These are phyloP conservation scores for Mallotus repandus DNA, from an alignment of 441 rosid species.

Conservation along the genomic window DNA sequence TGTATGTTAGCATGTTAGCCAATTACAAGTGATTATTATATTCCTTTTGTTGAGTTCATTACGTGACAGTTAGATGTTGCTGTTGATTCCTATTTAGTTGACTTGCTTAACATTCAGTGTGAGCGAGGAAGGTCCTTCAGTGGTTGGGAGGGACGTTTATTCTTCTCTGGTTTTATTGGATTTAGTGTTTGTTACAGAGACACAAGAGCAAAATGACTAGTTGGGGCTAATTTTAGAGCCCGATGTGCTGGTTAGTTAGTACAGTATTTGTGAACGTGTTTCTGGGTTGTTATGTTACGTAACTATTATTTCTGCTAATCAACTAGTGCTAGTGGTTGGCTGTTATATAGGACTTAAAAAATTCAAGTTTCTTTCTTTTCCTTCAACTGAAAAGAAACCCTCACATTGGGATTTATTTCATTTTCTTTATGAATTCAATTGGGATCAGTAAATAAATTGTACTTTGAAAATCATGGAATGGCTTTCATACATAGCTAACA, in stretches of 20 bases:
- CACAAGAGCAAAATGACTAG: not conserved
- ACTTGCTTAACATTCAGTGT: not conserved
- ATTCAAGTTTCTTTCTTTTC: not conserved
- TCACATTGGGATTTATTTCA: not conserved
- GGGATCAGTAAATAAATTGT: not conserved
- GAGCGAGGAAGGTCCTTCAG: not conserved
- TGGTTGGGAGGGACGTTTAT: not conserved
- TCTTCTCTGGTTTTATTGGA: not conserved
- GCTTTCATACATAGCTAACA: too few relatives aligned
- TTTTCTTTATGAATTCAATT: not conserved
- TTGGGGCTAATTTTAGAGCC: not conserved
- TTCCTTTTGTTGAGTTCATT: not conserved
- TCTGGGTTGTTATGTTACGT: not conserved
- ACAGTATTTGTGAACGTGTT: not conserved
- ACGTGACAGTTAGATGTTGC: not conserved
- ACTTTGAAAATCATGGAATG: too few relatives aligned
- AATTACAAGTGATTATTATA: not conserved
- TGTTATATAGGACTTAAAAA: not conserved
- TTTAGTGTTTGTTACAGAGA: not conserved
- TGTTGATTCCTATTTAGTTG: not conserved
- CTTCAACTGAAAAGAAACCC: not conserved
- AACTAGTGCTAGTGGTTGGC: not conserved
- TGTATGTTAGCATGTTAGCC: not conserved
- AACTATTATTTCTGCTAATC: not conserved
- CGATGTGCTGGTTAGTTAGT: not conserved